Conservation (phyloP, 345 rosid genomes). For the Cardamine resedifolia region DNA sequence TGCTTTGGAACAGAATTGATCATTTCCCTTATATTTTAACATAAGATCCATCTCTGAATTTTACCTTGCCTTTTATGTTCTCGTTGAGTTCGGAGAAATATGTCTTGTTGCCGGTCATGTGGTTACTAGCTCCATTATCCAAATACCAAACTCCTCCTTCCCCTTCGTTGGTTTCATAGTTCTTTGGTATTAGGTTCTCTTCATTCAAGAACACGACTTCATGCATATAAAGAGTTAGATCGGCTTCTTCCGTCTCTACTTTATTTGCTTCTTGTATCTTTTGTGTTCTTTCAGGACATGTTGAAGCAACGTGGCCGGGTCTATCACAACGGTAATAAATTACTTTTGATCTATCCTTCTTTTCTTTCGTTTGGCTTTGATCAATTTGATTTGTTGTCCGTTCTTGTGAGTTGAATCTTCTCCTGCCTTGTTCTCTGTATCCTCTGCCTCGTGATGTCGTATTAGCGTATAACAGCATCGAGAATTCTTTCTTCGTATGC, state of each 20-base stretch:
- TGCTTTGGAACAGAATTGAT: not conserved
- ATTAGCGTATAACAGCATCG: too few species aligned
- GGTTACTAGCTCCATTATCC: too few species aligned
- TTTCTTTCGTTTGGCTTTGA: too few species aligned
- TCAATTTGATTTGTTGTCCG: not conserved
- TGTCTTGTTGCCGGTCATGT: too few species aligned
- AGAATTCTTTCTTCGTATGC: not conserved
- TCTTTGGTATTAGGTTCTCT: too few species aligned
- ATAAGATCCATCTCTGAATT: too few species aligned
- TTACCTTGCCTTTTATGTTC: too few species aligned
- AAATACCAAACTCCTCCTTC: too few species aligned
- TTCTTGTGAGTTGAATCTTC: not conserved
- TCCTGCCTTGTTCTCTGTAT: not conserved
- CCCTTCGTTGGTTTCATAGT: too few species aligned
- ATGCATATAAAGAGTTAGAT: not conserved
- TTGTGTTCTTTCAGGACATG: not conserved
- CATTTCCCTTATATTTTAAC: too few species aligned
- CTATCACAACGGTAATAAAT: not conserved
- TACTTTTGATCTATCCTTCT: not conserved
- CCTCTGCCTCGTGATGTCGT: not conserved
- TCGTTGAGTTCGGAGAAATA: too few species aligned
- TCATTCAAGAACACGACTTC: not conserved
- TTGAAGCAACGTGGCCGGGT: not conserved
- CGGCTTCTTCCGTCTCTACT: not conserved
- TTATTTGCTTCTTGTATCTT: not conserved